Evolutionary conservation across 192 early-diverging fungal genomes (phyloP), one percentile per base, ranked within the genome.

Genomic region (Gamsiella multidivaricata): DNA sequence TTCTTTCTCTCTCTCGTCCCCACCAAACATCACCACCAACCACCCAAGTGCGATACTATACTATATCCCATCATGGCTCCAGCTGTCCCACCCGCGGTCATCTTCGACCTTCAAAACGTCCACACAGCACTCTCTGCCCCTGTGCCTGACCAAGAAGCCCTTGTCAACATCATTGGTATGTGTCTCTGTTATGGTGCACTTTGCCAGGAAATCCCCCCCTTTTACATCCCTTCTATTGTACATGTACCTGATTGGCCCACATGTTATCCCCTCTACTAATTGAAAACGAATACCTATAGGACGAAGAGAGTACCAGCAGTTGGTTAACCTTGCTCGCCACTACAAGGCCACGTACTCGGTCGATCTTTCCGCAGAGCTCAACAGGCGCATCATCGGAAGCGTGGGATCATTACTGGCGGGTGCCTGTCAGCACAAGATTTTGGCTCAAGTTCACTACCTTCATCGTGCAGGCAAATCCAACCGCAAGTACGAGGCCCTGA

Each of bases 161-260:
- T 76, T 39, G 73, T 76, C 65, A 76, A 76, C 65, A 76, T 62
- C 53, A 61, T 76, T 51, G 73, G 73, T 76, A 54, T 15, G 54
- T 62, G 18, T 54, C 15, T 42, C 33, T 9, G 2, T 2, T 47
- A 2, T 25, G 11, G 41, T 41, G 39, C 31, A 42, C 41, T 23
- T n/a, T 25, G 12, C 6, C 54, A 10, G 18, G 39, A 43, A 59
- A 59, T 23, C 10, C 6, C 55, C 26, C 28, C 32, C 15, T 31
- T 32, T 66, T 66, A 15, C 31, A n/a, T n/a, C n/a, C n/a, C n/a
- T n/a, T n/a, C n/a, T n/a, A n/a, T n/a, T n/a, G n/a, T n/a, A n/a
- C n/a, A n/a, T n/a, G n/a, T n/a, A n/a, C n/a, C n/a, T n/a, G n/a
- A n/a, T n/a, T n/a, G n/a, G n/a, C n/a, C n/a, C n/a, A n/a, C n/a